Percentiles rank a stretch among this genome's conserved stretches.
Evolutionary conservation across 768 basidiomycete species (phyloP).

Genomic region (Rhodotorula paludigena): DNA sequence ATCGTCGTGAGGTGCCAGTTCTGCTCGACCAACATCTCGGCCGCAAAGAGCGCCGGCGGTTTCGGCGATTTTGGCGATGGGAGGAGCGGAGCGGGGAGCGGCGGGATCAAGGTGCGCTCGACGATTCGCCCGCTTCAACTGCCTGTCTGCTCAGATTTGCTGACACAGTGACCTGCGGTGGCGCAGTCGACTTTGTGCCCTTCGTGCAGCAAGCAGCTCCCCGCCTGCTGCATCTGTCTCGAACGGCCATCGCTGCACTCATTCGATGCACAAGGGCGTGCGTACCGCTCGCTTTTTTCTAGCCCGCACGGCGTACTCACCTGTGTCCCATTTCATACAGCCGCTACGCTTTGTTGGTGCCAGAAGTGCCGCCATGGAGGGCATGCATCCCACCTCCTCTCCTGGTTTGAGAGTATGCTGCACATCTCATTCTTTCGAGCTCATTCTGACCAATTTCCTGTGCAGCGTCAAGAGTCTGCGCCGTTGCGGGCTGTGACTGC

Average conservation of each 20-base stretch:
- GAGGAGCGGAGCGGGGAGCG: background rate
- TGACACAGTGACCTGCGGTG: background rate
- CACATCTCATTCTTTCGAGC: background rate
- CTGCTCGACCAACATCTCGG: conserved; percentile 22
- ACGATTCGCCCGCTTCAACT: background rate
- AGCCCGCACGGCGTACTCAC: background rate
- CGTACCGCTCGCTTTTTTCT: background rate
- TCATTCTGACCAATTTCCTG: background rate
- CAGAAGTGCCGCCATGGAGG: conserved; percentile 35
- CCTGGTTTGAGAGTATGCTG: conserved; percentile 34
- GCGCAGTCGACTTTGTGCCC: conserved; percentile 30
- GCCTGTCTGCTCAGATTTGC: fast-evolving
- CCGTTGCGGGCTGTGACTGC: conserved; percentile 32
- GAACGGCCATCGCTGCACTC: conserved; percentile 23
- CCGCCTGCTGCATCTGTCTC: conserved; percentile 36
- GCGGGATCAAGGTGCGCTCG: conserved; percentile 8
- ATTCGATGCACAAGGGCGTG: conserved; percentile 30
- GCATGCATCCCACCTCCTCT: conserved; percentile 30
- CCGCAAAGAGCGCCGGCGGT: background rate
- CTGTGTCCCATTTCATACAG: background rate
- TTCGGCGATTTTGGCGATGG: background rate
- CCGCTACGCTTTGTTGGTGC: conserved; percentile 32
- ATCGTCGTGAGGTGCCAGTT: conserved; percentile 29
- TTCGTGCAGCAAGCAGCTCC: conserved; percentile 34
- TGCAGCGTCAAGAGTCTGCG: conserved; percentile 11